Conservation (phyloP, 2,329 filamentous ascomycete genomes). For the Trichoderma afroharzianum region DNA sequence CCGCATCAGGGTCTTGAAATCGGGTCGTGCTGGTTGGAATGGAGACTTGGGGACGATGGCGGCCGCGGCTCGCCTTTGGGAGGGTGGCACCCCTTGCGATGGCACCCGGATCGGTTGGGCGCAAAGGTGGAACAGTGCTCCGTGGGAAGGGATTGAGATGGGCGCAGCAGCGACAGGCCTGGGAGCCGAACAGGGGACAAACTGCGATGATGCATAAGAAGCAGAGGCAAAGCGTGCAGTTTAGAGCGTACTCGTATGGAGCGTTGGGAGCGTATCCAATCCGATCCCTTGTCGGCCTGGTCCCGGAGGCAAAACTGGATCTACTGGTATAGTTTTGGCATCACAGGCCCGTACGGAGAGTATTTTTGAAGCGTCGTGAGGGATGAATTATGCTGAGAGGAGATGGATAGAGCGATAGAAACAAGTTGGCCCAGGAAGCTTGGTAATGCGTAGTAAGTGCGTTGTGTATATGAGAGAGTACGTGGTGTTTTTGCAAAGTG, state of each 20-base stretch:
- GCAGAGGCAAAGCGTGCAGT: not conserved
- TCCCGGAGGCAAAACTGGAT: not conserved
- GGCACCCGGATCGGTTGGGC: slow-evolving; percentile 7
- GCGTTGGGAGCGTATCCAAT: not conserved
- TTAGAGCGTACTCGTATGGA: not conserved
- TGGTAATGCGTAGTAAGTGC: not conserved
- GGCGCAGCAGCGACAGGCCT: not conserved
- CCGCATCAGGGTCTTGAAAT: slow-evolving; percentile 1
- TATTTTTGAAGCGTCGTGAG: not conserved
- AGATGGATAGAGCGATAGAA: not conserved
- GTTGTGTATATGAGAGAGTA: not conserved
- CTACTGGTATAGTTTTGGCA: not conserved
- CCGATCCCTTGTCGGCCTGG: not conserved
- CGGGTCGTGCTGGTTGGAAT: slow-evolving; percentile 5
- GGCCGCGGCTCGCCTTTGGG: slow-evolving; percentile 14
- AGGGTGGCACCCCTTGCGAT: slow-evolving; percentile 9
- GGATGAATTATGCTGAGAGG: not conserved
- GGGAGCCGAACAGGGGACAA: not conserved
- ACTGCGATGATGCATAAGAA: not conserved
- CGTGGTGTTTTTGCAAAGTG: not conserved
- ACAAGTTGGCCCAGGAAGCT: not conserved
- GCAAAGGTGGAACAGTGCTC: slow-evolving; percentile 8
- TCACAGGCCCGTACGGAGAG: not conserved
- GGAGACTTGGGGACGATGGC: slow-evolving; percentile 12
- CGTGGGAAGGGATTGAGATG: not conserved